Percentiles rank a stretch among this genome's conserved stretches.
phyloP scores from a whole-genome alignment of 306 rosid species.

The Calophaca sinica region DNA sequence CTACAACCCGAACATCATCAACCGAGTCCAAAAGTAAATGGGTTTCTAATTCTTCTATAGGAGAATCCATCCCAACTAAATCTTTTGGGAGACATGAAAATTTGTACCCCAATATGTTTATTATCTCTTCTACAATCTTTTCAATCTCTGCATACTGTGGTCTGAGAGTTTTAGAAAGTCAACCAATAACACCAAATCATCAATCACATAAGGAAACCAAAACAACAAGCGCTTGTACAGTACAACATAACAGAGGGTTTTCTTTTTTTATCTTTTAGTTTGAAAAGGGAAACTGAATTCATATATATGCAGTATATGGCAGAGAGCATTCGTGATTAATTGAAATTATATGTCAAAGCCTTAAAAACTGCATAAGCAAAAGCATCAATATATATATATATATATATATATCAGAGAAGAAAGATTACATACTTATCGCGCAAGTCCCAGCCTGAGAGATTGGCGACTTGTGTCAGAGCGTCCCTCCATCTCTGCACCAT shows the following conservation, averaged over 20 bases:
- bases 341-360: neutral
- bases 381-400: neutral
- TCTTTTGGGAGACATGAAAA: constrained; percentile 16
- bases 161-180: neutral
- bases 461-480: neutral
- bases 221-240: neutral
- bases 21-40: neutral
- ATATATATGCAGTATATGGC: too few species aligned
- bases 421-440: constrained; percentile 21
- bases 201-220: neutral
- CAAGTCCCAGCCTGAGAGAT: constrained; percentile 24
- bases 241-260: neutral
- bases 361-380: neutral
- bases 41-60: constrained; percentile 23
- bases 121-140: neutral
- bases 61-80: constrained; percentile 37
- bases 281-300: too few species aligned
- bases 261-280: too few species aligned
- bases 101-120: neutral
- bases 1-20: constrained; percentile 31
- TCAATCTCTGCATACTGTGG: neutral
- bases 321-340: neutral
- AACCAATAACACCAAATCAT: neutral
- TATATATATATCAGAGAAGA: too few species aligned
- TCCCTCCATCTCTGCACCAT: neutral